Conservation (phyloP, 2,329 filamentous ascomycete genomes). For the Peltaster fructicola region DNA sequence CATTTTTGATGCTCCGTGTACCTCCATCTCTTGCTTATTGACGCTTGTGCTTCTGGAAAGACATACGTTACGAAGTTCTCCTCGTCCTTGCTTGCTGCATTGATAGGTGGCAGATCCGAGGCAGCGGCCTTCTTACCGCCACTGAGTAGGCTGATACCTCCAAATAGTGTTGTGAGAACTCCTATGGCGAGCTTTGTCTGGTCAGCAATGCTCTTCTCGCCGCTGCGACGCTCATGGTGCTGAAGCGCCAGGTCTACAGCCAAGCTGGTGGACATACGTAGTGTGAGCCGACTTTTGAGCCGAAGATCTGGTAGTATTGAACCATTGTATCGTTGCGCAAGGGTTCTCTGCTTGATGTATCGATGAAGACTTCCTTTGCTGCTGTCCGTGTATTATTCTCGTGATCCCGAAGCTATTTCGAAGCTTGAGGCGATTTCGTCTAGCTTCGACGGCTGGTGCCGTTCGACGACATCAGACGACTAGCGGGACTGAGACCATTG, state of each 20-base stretch:
- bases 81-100: constrained; percentile 48
- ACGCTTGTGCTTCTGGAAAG: constrained; percentile 1
- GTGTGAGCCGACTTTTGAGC: constrained; percentile 35
- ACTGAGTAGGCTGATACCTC: constrained; percentile 26
- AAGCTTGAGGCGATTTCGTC: too few species aligned
- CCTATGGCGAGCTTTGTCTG: constrained; percentile 40
- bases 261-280: constrained; percentile 24
- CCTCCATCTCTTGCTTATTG: background rate
- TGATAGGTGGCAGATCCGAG: constrained; percentile 38
- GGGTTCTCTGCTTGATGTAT: constrained; percentile 3
- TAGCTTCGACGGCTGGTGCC: too few species aligned
- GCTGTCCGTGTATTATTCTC: too few species aligned
- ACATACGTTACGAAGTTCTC: constrained; percentile 51
- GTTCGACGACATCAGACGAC: too few species aligned
- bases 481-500: too few species aligned
- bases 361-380: too few species aligned
- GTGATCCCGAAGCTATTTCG: too few species aligned
- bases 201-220: constrained; percentile 1
- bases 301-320: constrained; percentile 32
- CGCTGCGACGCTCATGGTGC: constrained; percentile 1
- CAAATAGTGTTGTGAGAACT: constrained; percentile 33
- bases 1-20: too few species aligned
- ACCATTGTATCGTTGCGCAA: constrained; percentile 24
- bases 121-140: constrained; percentile 30
- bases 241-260: constrained; percentile 4